These are phyloP conservation scores for Tylopilus sp. DNA, from an alignment of 1,284 basidiomycete species.

Conservation along the genomic window DNA sequence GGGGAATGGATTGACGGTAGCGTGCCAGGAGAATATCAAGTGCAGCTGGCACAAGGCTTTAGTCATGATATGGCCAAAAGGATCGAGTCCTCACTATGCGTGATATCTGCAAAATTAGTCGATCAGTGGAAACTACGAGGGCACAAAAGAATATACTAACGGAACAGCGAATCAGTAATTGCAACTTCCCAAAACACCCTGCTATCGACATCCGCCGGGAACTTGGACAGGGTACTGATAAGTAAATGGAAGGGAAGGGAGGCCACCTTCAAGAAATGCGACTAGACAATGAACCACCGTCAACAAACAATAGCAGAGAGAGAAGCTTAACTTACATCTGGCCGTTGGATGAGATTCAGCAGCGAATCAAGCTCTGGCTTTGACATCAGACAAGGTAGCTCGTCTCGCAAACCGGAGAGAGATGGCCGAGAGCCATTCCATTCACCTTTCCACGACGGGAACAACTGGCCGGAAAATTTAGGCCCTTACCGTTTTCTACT, in stretches of 20 bases:
- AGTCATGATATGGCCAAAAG: neutral
- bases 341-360: constrained; percentile 64
- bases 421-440: constrained; percentile 68
- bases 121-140: constrained; percentile 6
- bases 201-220: constrained; percentile 68
- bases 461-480: constrained; percentile 45
- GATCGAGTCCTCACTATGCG: constrained; percentile 20
- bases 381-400: constrained; percentile 58
- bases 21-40: constrained; percentile 34
- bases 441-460: constrained; percentile 74
- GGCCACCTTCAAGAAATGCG: constrained; percentile 79
- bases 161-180: constrained; percentile 60
- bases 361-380: constrained; percentile 62
- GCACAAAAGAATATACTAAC: constrained; percentile 39
- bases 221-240: constrained; percentile 67
- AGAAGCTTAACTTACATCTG: constrained; percentile 52
- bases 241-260: constrained; percentile 74
- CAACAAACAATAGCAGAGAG: constrained; percentile 5
- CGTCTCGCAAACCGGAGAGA: constrained; percentile 54
- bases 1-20: constrained; percentile 36
- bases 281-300: constrained; percentile 39
- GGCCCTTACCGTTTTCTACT: constrained; percentile 2
- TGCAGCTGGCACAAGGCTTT: constrained; percentile 25
- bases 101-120: constrained; percentile 12
- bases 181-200: constrained; percentile 63